Base-by-base conservation (phyloP, 2,329 filamentous ascomycete species). In the Trichothecium roseum region DNA sequence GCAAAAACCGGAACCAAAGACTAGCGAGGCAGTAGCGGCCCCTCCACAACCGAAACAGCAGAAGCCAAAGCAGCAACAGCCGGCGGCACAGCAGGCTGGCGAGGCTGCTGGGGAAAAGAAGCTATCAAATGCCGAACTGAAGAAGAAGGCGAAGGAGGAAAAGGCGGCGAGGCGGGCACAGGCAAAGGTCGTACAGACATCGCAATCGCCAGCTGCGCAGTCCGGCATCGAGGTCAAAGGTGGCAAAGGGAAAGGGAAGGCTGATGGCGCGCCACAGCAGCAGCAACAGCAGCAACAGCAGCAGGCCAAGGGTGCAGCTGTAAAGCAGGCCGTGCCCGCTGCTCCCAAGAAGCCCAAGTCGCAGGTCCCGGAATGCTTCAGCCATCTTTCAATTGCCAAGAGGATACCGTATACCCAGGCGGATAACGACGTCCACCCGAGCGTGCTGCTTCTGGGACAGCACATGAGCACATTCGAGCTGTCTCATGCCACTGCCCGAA, bases 391-490 rank as follows among this genome's bases (percentile, higher is more conserved):
- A 50, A 80, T 84, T 58, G 72, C 73, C 15, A 68, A 63, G 54
- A 64, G 71, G 43, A 64, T 74, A 49, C 54, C 63, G 14, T 64
- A 72, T 41, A 65, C 68, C 3, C 63, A 73, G 42, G 55, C 84
- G 64, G 67, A 84, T 72, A 63, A 81, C 74, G 62, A 83, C 67
- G 85, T 96, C 15, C 85, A 96, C 54, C 87, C 88, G 3, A 78
- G 84, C 2, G 78, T 98, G 3, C 65, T 95, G 44, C 78, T 83
- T 1, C 66, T 96, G 32, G 91, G 89, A 8, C 74, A 96, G 55
- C 85, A 95, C 59, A 87, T 96, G 71, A 83, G 81, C 48, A 80
- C 79, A 40, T 96, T 95, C 59, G 74, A 79, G 27, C 78, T 98
- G 40, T 87, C 83, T 49, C 91, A 94, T 45, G 94, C 86, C 53